Percentiles rank a stretch among this genome's conserved stretches.
Evolutionary conservation across 768 basidiomycete genomes (phyloP).

Genomic region (Pleurotus cornucopiae): DNA sequence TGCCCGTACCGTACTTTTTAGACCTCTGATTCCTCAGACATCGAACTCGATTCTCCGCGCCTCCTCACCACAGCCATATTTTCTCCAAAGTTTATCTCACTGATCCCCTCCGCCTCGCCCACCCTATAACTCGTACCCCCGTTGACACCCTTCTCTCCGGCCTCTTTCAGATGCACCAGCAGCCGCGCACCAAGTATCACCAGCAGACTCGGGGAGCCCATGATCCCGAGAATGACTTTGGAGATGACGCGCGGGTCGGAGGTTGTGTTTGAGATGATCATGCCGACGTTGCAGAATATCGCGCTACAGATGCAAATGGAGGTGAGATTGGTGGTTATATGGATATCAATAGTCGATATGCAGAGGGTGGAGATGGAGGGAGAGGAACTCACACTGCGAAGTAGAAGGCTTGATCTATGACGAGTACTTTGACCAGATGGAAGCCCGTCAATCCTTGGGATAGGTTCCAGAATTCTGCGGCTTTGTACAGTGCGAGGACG

Average conservation of each 20-base stretch:
- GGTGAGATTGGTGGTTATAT: not conserved
- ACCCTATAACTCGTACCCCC: constrained; percentile 1
- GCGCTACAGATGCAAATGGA: not conserved
- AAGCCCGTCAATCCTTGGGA: constrained; percentile 3
- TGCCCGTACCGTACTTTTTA: no score
- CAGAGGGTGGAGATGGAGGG: not conserved
- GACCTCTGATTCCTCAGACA: no score
- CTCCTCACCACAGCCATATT: no score
- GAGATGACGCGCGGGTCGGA: constrained; percentile 2
- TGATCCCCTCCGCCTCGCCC: not conserved
- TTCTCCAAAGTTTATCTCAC: not conserved
- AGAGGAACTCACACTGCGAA: constrained; percentile 4
- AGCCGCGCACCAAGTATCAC: not conserved
- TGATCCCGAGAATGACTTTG: constrained; percentile 4
- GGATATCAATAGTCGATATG: not conserved
- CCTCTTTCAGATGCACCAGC: constrained; percentile 5
- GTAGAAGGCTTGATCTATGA: not conserved
- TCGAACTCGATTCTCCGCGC: no score
- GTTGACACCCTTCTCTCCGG: not conserved
- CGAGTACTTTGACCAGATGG: not conserved
- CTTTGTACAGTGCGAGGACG: constrained; percentile 5
- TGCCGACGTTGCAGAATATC: constrained; percentile 6
- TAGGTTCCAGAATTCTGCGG: constrained; percentile 5
- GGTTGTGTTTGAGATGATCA: constrained; percentile 6
- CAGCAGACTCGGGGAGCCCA: constrained; percentile 2